Evolutionary conservation across 768 basidiomycete genomes (phyloP).

Genomic region (Hypsizygus marmoreus): DNA sequence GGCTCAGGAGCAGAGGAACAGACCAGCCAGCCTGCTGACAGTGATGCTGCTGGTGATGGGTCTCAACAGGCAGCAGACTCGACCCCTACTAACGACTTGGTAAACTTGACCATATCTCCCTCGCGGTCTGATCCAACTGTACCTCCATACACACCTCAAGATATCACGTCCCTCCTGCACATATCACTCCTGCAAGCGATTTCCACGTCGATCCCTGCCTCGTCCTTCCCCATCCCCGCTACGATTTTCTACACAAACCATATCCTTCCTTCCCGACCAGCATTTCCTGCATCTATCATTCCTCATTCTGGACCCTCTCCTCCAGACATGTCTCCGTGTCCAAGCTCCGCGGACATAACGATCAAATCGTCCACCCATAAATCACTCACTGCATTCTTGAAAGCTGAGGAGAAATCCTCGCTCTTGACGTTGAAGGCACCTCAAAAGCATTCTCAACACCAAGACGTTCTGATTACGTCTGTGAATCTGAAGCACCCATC

Average conservation of each 20-base stretch:
- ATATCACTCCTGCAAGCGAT: conserved; percentile 70
- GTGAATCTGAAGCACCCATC: conserved; percentile 60
- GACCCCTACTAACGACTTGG: conserved; percentile 9
- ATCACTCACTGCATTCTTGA: conserved; percentile 81
- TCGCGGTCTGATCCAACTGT: neutral
- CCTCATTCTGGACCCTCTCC: conserved; percentile 21
- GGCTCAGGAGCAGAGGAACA: conserved; percentile 6
- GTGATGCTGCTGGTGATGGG: conserved; percentile 16
- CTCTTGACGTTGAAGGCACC: conserved; percentile 72
- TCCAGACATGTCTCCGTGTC: conserved; percentile 31
- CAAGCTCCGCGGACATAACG: conserved; percentile 50
- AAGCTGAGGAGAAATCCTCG: conserved; percentile 70
- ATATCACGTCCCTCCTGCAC: conserved; percentile 60
- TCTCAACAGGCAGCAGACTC: conserved; percentile 5
- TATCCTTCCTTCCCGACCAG: conserved; percentile 79
- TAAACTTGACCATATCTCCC: conserved; percentile 9
- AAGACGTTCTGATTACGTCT: conserved; percentile 54
- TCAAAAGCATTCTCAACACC: conserved; percentile 46
- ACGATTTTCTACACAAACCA: conserved; percentile 76
- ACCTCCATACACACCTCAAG: conserved; percentile 36
- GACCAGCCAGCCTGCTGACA: conserved; percentile 13
- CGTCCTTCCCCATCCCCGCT: conserved; percentile 73
- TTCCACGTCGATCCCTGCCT: conserved; percentile 42
- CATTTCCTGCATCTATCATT: conserved; percentile 49
- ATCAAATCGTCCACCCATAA: conserved; percentile 83